Conservation (phyloP, 768 basidiomycete genomes). For the Agrocybe praecox region DNA sequence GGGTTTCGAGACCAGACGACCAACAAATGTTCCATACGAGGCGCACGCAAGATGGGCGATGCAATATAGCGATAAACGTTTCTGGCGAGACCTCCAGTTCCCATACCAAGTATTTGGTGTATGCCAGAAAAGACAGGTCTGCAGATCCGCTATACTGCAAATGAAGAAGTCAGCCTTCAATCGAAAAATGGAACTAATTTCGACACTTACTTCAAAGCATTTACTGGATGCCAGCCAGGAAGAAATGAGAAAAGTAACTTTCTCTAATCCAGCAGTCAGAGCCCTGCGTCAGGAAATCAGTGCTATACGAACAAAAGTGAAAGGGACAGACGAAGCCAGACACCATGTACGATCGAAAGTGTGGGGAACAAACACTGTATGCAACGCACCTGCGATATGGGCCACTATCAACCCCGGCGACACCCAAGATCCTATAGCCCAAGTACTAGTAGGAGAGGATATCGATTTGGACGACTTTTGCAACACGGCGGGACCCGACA, state of each 20-base stretch:
- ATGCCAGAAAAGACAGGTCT: slow-evolving; percentile 27
- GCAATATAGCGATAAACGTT: slow-evolving; percentile 28
- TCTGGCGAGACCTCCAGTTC: slow-evolving; percentile 27
- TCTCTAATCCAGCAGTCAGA: slow-evolving; percentile 27
- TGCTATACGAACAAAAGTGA: slow-evolving; percentile 23
- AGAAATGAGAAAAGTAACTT: slow-evolving; percentile 21
- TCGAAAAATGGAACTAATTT: slow-evolving; percentile 17
- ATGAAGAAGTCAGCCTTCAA: slow-evolving; percentile 25
- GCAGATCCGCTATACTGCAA: slow-evolving; percentile 27
- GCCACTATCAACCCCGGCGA: slow-evolving; percentile 45
- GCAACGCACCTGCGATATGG: slow-evolving; percentile 39
- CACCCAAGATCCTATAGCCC: slow-evolving; percentile 43
- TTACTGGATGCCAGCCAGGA: slow-evolving; percentile 35
- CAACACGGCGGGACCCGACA: not conserved
- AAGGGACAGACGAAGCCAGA: slow-evolving; percentile 34
- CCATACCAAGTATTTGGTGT: slow-evolving; percentile 32
- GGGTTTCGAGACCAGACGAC: slow-evolving; percentile 28
- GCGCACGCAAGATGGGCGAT: slow-evolving; percentile 30
- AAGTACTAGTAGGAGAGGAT: slow-evolving; percentile 41
- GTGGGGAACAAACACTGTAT: slow-evolving; percentile 32
- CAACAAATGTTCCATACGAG: slow-evolving; percentile 23
- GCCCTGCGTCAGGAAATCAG: slow-evolving; percentile 25
- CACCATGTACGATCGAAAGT: slow-evolving; percentile 29
- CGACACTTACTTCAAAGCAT: slow-evolving; percentile 26
- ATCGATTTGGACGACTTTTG: slow-evolving; percentile 45